Base-by-base conservation (phyloP, 805 yeast genomes). In the Myxozyma geophila region DNA sequence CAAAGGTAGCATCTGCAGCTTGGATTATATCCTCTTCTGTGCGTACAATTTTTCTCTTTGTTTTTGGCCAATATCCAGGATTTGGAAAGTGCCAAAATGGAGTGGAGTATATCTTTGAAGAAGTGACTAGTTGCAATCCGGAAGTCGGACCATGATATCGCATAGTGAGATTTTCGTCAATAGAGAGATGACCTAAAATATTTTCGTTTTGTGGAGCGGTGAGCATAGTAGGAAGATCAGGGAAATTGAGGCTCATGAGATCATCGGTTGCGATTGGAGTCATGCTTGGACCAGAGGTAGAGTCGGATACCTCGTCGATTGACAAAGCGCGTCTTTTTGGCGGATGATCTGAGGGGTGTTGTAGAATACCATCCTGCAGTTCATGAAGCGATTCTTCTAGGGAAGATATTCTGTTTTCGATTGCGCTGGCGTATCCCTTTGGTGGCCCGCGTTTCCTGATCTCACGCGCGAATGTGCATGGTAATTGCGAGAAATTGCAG, bases 81-180 rank as follows among this genome's bases (percentile, higher is more conserved):
- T 53, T 53, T 13, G 57, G 57, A 40, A 53, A 40, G 37, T 53
- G 48, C 57, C 57, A 53, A 28, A 53, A 53, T 6, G 57, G 57
- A 21, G 19, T 28, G 9, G 57, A 53, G 39, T 40, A 53, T 19
- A 53, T 53, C 19, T 41, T 40, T 15, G 57, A 53, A 43, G 48
- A 21, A 10, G 57, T 53, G 7, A 53, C 15, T 19, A 53, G 48
- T 8, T 53, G 37, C 37, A 53, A 37, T 4, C 57, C 57, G 7
- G 57, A 53, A 5, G 57, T 41, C 3, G 57, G 48, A 2, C 57
- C 57, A 21, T 53, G 57, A 21, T 53, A 53, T 5, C 57, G 48
- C 57, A 53, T 53, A 7, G 57, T 53, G 15, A 40, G 48, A 36
- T 53, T 53, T 37, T 53, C 57, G 39, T 53, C 57, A 19, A 53